Evolutionary conservation across 192 early-diverging fungal species (phyloP).

Genomic region (Backusella westeae): DNA sequence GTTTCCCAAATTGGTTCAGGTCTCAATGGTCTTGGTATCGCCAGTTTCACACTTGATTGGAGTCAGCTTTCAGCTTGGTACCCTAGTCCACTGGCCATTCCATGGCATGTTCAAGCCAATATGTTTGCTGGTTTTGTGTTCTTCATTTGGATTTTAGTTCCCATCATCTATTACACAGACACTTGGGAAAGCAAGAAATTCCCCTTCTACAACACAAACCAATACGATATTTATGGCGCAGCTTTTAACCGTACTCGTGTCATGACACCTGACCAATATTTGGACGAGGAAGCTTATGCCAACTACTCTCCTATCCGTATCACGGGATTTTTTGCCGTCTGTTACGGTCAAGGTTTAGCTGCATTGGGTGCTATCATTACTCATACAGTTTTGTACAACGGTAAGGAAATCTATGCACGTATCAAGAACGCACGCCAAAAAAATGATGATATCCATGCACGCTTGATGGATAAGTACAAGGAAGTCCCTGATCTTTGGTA

Average conservation of each 20-base stretch:
- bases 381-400: constrained; percentile 63
- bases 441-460: constrained; percentile 71
- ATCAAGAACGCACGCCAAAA: constrained; percentile 58
- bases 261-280: constrained; percentile 46
- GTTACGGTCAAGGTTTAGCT: constrained; percentile 71
- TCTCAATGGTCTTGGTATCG: constrained; percentile 63
- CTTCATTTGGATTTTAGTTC: constrained; percentile 73
- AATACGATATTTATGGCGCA: constrained; percentile 54
- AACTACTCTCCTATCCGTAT: constrained; percentile 64
- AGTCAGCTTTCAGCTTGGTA: constrained; percentile 59
- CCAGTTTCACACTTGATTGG: constrained; percentile 78
- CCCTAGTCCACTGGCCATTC: constrained; percentile 66
- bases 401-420: constrained; percentile 60
- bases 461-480: constrained; percentile 71
- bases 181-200: constrained; percentile 53
- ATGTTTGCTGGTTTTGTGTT: constrained; percentile 69
- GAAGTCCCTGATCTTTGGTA: constrained; percentile 85
- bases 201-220: constrained; percentile 64
- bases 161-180: constrained; percentile 71
- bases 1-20: constrained; percentile 53
- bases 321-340: constrained; percentile 62
- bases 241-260: constrained; percentile 56
- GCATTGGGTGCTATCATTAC: constrained; percentile 65
- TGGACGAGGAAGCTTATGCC: constrained; percentile 55
- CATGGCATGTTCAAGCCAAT: constrained; percentile 70